phyloP scores from a whole-genome alignment of 371 early-diverging fungal species.

The Mucor lusitanicus region DNA sequence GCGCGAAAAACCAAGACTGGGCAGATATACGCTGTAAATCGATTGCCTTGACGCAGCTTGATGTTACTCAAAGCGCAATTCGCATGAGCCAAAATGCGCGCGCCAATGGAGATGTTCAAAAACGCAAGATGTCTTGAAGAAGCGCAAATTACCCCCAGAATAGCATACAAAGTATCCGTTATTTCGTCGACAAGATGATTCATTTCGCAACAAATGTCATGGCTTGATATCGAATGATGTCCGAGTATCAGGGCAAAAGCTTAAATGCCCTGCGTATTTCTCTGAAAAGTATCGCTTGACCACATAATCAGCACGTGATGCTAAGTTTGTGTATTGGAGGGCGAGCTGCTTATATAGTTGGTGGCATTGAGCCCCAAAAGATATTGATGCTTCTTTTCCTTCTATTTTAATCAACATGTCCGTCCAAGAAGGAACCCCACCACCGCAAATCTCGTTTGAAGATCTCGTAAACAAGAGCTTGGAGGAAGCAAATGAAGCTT shows the following conservation, averaged over 20 bases:
- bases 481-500: constrained; percentile 18
- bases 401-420: neutral
- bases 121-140: too few relatives aligned
- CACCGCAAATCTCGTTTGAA: constrained; percentile 6
- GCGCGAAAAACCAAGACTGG: too few relatives aligned
- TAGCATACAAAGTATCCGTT: neutral
- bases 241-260: neutral
- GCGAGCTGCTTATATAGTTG: neutral
- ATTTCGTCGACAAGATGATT: too few relatives aligned
- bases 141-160: neutral
- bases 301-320: neutral
- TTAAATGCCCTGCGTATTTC: too few relatives aligned
- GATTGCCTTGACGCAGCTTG: too few relatives aligned
- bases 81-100: too few relatives aligned
- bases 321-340: neutral
- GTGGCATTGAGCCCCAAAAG: neutral
- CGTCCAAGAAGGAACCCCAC: neutral
- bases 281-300: too few relatives aligned
- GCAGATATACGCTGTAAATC: too few relatives aligned
- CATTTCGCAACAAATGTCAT: neutral
- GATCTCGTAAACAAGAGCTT: neutral
- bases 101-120: too few relatives aligned
- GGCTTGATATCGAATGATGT: neutral
- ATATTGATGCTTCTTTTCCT: neutral
- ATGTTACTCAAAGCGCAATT: too few relatives aligned